Base-by-base conservation (phyloP, 257 asterid genomes). In the Rehmannia glutinosa region DNA sequence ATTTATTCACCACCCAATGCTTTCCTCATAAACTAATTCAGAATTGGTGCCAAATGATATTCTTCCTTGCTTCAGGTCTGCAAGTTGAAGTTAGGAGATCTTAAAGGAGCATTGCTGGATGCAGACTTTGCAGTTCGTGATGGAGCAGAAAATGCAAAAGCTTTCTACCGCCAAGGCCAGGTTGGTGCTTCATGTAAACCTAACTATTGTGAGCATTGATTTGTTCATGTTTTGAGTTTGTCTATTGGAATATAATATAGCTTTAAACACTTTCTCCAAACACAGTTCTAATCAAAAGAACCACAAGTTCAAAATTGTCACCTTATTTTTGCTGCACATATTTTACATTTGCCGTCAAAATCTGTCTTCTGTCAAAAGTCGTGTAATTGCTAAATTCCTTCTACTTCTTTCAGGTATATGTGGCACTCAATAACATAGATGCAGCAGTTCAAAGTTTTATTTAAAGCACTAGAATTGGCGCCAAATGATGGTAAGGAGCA, bases 81-180 rank as follows among this genome's bases (percentile, higher is more conserved):
- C 78, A 91, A 88, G 78, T 62, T 91, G 78, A 91, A 88, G 84
- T 70, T 85, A 36, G 97, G 97, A 73, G 91, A 91, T 78, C 78
- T 77, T 62, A 75, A 80, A 76, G 97, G 97, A 50, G 97, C 97
- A 59, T 85, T 88, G 70, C 61, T 70, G 65, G 97, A 91, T 70
- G 82, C 95, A 51, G 91, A 88, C 45, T 86, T 86, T 77, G 97
- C 96, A 15, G 82, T 88, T 76, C 91, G 97, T 72, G 97, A 91
- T 33, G 92, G 85, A 67, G 83, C 77, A 71, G 76, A 83, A 72
- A 88, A 84, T 77, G 90, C 96, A 15, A 91, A 91, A 80, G 93
- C 97, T 71, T 78, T 80, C 80, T 91, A 80, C 75, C 97, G 97
- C 76, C 96, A 85, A 73, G 97, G 97, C 74, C 97, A 91, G 95